These are phyloP conservation scores for Aspergillus incahuasiensis DNA, from an alignment of 495 filamentous ascomycete genomes.

Conservation along the genomic window DNA sequence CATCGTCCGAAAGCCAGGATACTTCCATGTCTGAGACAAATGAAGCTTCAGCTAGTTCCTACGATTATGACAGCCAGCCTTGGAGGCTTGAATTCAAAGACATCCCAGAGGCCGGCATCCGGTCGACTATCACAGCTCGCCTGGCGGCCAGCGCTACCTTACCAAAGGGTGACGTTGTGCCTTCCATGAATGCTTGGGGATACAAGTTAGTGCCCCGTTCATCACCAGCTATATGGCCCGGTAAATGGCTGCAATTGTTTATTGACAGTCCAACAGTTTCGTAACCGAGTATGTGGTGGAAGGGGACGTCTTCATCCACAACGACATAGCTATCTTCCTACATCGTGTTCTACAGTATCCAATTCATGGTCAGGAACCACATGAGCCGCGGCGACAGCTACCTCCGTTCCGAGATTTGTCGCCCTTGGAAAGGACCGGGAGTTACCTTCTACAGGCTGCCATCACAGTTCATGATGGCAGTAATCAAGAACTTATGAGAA, in stretches of 20 bases:
- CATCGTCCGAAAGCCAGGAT: slow-evolving; percentile 23
- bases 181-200: slow-evolving; percentile 48
- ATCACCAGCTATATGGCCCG: not conserved
- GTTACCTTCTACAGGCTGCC: slow-evolving; percentile 48
- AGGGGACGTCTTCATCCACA: slow-evolving; percentile 46
- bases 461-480: slow-evolving; percentile 47
- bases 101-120: slow-evolving; percentile 47
- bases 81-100: slow-evolving; percentile 52
- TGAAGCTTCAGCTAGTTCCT: slow-evolving; percentile 17
- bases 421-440: slow-evolving; percentile 42
- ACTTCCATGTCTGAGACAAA: slow-evolving; percentile 31
- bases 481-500: slow-evolving; percentile 51
- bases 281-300: slow-evolving; percentile 45
- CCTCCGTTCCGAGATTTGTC: slow-evolving; percentile 33
- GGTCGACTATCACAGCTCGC: slow-evolving; percentile 45
- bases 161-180: slow-evolving; percentile 39
- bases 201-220: slow-evolving; percentile 37
- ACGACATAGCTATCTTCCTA: slow-evolving; percentile 45
- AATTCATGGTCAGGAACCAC: slow-evolving; percentile 20
- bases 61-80: slow-evolving; percentile 36
- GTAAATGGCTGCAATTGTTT: slow-evolving; percentile 11
- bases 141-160: slow-evolving; percentile 43
- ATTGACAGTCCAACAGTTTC: slow-evolving; percentile 33
- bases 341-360: slow-evolving; percentile 44
- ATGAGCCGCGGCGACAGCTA: slow-evolving; percentile 28